These are phyloP conservation scores for Alternaria dauci DNA, from an alignment of 2,329 filamentous ascomycete species.

Conservation along the genomic window DNA sequence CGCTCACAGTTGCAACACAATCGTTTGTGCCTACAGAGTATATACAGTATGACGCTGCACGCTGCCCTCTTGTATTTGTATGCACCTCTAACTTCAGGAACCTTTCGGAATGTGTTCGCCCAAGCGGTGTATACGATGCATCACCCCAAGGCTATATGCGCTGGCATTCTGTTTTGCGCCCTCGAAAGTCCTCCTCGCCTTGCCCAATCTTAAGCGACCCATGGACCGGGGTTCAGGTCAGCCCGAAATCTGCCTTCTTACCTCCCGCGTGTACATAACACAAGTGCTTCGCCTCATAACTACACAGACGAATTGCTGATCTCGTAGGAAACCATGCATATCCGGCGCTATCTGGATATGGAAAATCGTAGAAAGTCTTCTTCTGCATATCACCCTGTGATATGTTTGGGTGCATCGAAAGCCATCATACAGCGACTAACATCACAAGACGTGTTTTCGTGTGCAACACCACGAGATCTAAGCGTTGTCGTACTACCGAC, in stretches of 20 bases:
- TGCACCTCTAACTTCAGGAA: not conserved
- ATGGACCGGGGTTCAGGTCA: not conserved
- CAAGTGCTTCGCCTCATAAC: not conserved
- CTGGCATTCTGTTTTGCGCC: not conserved
- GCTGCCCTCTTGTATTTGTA: not conserved
- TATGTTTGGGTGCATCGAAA: not conserved
- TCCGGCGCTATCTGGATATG: not conserved
- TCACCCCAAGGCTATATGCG: not conserved
- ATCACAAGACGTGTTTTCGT: not conserved
- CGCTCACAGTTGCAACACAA: not conserved
- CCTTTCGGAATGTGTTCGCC: not conserved
- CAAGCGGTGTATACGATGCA: not conserved
- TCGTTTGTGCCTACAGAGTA: not conserved
- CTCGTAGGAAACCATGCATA: not conserved
- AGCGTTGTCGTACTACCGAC: not conserved
- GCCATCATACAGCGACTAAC: not conserved
- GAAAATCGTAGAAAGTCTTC: not conserved
- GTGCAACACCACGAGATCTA: not conserved
- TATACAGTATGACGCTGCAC: not conserved
- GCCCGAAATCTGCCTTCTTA: not conserved
- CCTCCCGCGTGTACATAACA: not conserved
- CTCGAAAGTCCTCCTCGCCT: not conserved
- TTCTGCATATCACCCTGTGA: not conserved
- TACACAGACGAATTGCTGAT: not conserved
- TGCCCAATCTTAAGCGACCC: not conserved